These are phyloP conservation scores for Fraxinus quadrangulata DNA, from an alignment of 257 asterid genomes.

Conservation along the genomic window DNA sequence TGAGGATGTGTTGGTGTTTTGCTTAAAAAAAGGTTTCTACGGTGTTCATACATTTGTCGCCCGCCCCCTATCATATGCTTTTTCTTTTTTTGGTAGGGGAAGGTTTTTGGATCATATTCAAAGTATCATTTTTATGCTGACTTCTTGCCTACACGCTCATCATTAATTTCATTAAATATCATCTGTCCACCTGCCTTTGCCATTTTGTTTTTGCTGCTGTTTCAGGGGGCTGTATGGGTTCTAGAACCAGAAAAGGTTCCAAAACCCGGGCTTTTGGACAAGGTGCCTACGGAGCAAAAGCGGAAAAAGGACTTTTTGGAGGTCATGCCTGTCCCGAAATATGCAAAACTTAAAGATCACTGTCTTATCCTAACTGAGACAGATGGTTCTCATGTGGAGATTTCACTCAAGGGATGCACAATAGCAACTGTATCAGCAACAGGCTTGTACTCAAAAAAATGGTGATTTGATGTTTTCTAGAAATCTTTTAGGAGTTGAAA, in stretches of 20 bases:
- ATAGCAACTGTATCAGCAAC: slow-evolving; percentile 85
- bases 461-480: slow-evolving; percentile 47
- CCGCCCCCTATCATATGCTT: not conserved
- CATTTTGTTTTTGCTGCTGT: not conserved
- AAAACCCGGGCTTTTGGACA: slow-evolving; percentile 48
- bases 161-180: not conserved
- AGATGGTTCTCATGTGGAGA: slow-evolving; percentile 64
- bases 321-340: slow-evolving; percentile 68
- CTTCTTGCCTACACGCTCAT: slow-evolving; percentile 6
- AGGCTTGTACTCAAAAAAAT: slow-evolving; percentile 67
- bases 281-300: slow-evolving; percentile 53
- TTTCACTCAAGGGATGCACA: slow-evolving; percentile 71
- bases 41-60: slow-evolving; percentile 1
- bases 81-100: slow-evolving; percentile 6
- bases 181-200: not conserved
- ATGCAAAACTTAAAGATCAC: slow-evolving; percentile 59
- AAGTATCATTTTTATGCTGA: slow-evolving; percentile 21
- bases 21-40: too few relatives aligned
- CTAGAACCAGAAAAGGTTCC: slow-evolving; percentile 74
- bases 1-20: too few relatives aligned
- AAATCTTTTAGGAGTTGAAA: slow-evolving; percentile 20
- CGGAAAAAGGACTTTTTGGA: slow-evolving; percentile 67
- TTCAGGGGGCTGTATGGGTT: slow-evolving; percentile 78
- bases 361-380: slow-evolving; percentile 61
- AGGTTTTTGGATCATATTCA: not conserved